These are phyloP conservation scores for Microsporum ferrugineum DNA, from an alignment of 2,329 filamentous ascomycete species.

Conservation along the genomic window DNA sequence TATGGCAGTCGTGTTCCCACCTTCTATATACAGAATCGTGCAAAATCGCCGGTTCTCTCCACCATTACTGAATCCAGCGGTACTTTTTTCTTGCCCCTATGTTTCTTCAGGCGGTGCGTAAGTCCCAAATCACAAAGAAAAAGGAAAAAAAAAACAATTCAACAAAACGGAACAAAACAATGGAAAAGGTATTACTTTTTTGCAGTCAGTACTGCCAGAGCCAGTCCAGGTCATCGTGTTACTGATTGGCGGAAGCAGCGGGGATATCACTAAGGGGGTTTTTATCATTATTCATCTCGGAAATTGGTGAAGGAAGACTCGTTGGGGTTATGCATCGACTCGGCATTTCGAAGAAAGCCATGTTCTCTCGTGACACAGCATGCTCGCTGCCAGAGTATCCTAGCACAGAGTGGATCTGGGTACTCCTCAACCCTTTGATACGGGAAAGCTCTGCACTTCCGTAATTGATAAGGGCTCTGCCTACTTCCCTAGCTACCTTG, in stretches of 20 bases:
- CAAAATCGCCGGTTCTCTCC: neutral
- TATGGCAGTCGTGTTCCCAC: neutral
- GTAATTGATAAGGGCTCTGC: conserved; percentile 85
- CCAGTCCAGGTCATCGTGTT: neutral
- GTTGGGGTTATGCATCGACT: conserved; percentile 9
- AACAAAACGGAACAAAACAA: neutral
- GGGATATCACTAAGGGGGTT: conserved; percentile 1
- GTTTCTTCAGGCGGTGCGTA: neutral
- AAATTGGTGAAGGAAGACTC: neutral
- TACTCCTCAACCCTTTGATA: conserved; percentile 75
- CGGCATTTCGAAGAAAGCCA: conserved; percentile 53
- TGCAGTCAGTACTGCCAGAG: neutral
- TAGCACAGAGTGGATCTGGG: conserved; percentile 65
- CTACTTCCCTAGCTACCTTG: conserved; percentile 56
- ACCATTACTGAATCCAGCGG: conserved; percentile 2
- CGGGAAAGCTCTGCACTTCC: conserved; percentile 69
- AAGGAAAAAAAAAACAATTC: neutral
- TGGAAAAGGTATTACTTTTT: neutral
- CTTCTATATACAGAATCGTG: conserved; percentile 2
- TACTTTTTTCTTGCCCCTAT: neutral
- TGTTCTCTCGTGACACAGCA: conserved; percentile 76
- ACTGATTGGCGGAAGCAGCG: neutral
- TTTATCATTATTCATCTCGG: neutral
- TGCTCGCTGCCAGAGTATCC: conserved; percentile 95
- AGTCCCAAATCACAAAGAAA: neutral